These are phyloP conservation scores for Penicillium steckii DNA, from an alignment of 495 filamentous ascomycete species.

Conservation along the genomic window DNA sequence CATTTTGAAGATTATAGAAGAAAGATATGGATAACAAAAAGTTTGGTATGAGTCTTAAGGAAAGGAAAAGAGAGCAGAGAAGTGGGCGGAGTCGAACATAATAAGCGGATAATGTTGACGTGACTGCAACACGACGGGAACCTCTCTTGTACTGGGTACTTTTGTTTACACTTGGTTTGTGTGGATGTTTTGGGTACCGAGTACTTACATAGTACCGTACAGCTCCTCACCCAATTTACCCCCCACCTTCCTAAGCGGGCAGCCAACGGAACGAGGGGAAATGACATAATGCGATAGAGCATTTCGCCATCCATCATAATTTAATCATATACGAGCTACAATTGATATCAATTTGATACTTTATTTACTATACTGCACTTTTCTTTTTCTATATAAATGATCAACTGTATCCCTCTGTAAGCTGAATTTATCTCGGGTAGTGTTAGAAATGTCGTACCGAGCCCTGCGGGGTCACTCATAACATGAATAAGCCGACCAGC, in stretches of 20 bases:
- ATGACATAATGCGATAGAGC: slow-evolving; percentile 25
- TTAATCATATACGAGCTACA: neutral
- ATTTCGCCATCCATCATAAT: neutral
- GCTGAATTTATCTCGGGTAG: neutral
- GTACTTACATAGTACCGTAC: slow-evolving; percentile 7
- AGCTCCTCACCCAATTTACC: slow-evolving; percentile 2
- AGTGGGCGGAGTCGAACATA: slow-evolving; percentile 21
- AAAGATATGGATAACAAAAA: slow-evolving; percentile 6
- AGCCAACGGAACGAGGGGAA: slow-evolving; percentile 20
- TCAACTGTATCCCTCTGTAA: neutral
- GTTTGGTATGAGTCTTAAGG: slow-evolving; percentile 1
- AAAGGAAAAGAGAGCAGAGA: slow-evolving; percentile 13
- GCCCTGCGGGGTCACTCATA: slow-evolving; percentile 19
- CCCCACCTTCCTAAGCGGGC: slow-evolving; percentile 37
- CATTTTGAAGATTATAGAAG: slow-evolving; percentile 63
- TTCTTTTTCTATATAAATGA: neutral
- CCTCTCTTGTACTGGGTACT: slow-evolving; percentile 7
- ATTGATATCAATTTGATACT: neutral
- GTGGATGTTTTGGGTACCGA: neutral
- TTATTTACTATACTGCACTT: neutral
- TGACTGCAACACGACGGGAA: slow-evolving; percentile 18
- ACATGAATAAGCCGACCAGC: slow-evolving; percentile 28
- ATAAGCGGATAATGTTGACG: slow-evolving; percentile 36
- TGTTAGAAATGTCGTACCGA: slow-evolving; percentile 1
- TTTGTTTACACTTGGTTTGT: neutral